Evolutionary conservation across 2,329 filamentous ascomycete genomes (phyloP).

Genomic region (Orbilia quercus): DNA sequence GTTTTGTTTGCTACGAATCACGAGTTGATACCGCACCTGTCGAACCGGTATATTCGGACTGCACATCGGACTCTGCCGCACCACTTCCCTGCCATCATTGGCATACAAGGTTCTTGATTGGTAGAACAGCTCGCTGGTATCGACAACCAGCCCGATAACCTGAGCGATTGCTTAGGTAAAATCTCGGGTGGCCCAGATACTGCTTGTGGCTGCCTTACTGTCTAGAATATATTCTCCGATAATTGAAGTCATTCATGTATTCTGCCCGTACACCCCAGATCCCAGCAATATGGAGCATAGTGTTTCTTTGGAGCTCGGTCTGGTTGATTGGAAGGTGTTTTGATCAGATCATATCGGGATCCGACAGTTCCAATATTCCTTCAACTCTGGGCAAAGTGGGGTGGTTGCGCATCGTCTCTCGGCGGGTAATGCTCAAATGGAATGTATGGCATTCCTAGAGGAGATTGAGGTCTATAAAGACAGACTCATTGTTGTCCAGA

Average conservation of each 20-base stretch:
- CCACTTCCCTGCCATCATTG: slow-evolving; percentile 21
- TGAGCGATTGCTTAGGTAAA: slow-evolving; percentile 49
- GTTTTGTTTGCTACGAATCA: slow-evolving; percentile 40
- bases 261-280: slow-evolving; percentile 33
- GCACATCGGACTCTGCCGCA: slow-evolving; percentile 48
- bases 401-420: slow-evolving; percentile 31
- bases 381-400: slow-evolving; percentile 34
- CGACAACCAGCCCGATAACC: slow-evolving; percentile 48
- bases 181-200: slow-evolving; percentile 28
- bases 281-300: slow-evolving; percentile 15
- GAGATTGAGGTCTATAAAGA: slow-evolving; percentile 43
- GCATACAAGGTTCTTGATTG: slow-evolving; percentile 34
- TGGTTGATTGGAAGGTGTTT: slow-evolving; percentile 44
- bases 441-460: slow-evolving; percentile 42
- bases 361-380: slow-evolving; percentile 43
- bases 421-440: slow-evolving; percentile 5
- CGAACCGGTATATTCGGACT: slow-evolving; percentile 49
- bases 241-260: slow-evolving; percentile 15
- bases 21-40: slow-evolving; percentile 46
- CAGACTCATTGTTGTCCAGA: slow-evolving; percentile 34
- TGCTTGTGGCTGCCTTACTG: slow-evolving; percentile 45
- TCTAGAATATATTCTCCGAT: slow-evolving; percentile 40
- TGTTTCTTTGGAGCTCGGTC: slow-evolving; percentile 51
- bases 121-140: slow-evolving; percentile 22
- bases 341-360: slow-evolving; percentile 46